Percentiles rank a stretch among this genome's conserved stretches.
phyloP scores from a whole-genome alignment of 2,329 filamentous ascomycete species.

The Verticillium albo-atrum region DNA sequence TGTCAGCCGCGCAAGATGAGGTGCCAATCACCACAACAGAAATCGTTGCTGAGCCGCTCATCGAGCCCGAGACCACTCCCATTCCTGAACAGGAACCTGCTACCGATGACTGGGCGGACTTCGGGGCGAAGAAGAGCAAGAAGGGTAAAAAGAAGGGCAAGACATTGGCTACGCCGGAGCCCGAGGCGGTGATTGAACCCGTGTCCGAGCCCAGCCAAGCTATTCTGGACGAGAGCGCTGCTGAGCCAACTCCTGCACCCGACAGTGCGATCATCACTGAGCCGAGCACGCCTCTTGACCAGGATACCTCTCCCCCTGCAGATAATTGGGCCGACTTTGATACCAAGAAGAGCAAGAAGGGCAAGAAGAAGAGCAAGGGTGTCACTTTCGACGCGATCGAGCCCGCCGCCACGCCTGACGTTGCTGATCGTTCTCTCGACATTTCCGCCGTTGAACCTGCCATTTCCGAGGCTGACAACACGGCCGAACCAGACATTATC shows the following conservation, averaged over 20 bases:
- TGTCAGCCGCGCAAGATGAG: background rate
- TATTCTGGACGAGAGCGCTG: background rate
- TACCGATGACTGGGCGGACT: background rate
- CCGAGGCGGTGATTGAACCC: background rate
- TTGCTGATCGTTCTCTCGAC: background rate
- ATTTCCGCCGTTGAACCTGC: background rate
- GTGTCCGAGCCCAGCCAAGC: background rate
- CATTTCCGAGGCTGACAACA: too few relatives aligned
- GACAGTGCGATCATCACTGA: background rate
- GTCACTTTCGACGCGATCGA: background rate
- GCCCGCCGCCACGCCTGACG: background rate
- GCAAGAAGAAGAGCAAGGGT: slow-evolving; percentile 19
- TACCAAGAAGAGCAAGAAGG: slow-evolving; percentile 19
- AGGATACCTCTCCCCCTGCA: background rate
- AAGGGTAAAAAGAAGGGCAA: slow-evolving; percentile 3
- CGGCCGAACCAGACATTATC: background rate
- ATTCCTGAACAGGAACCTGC: background rate
- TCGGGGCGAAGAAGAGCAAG: slow-evolving; percentile 4
- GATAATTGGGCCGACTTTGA: background rate
- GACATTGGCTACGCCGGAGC: background rate
- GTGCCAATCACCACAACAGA: background rate
- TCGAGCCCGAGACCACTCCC: background rate
- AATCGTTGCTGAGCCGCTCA: background rate
- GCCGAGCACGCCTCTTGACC: background rate
- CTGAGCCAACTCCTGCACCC: background rate